Base-by-base conservation (phyloP, 805 yeast genomes). In the Kodamaea laetipori region DNA sequence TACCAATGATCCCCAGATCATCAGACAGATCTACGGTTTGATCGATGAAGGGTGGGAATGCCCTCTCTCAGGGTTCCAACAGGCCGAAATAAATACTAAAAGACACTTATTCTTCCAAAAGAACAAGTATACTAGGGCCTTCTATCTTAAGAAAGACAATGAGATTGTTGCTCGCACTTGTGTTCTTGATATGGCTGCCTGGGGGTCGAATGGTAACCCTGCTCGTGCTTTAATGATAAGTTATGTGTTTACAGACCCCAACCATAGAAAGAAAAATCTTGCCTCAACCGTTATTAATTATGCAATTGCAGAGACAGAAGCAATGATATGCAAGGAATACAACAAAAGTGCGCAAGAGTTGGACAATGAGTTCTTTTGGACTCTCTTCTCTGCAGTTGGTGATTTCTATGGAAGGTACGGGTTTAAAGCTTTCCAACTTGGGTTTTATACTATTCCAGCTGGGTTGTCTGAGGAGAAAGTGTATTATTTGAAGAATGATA, bases 331-430 rank as follows among this genome's bases (percentile, higher is more conserved):
- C 38, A 37, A 60, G 16, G 52, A 59, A 9, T 11, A 34, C 19
- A 21, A 26, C 19, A 53, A 61, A 24, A 43, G 64, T 19, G 56
- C 51, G 4, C 54, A 57, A n/a, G 44, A 48, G 1, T 47, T 50
- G 24, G 55, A 60, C 39, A 48, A 52, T 16, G 69, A 66, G 43
- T 69, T 66, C 49, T 59, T 66, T 38, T 70, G 74, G 74, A 53
- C 51, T 38, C 70, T 88, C 40, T 87, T 86, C 71, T 83, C 92
- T 48, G 94, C 83, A 38, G 79, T 86, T 15, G 92, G 86, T 11
- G 74, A 71, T 24, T 86, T 75, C 52, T 89, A 89, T 60, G 65
- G 71, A 27, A 66, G 71, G 49, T 78, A 83, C 50, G 95, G 90
- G 0, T 85, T 77, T 56, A 64, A 66, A 39, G 44, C 53, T 1